phyloP scores from a whole-genome alignment of 225 moss, liverwort and hornwort genomes.

The Lunularia cruciata region DNA sequence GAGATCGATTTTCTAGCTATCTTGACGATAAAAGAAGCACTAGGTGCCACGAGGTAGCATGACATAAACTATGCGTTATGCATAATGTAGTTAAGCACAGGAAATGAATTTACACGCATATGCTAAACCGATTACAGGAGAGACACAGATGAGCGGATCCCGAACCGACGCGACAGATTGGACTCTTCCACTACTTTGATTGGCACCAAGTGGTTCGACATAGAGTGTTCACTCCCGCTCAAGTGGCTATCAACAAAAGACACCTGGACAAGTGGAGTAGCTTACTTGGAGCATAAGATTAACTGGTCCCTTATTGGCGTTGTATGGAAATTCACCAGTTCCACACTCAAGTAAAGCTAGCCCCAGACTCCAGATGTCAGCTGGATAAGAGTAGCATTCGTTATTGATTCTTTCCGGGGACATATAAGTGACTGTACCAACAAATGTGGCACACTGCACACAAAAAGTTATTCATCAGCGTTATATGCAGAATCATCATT shows the following conservation, averaged over 20 bases:
- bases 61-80: too few relatives aligned
- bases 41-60: too few relatives aligned
- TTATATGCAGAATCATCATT: background rate
- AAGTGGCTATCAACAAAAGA: background rate
- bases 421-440: conserved; percentile 99
- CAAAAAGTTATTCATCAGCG: conserved; percentile 26
- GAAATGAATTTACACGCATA: background rate
- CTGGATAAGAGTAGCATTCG: conserved; percentile 94
- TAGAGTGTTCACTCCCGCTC: background rate
- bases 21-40: too few relatives aligned
- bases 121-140: background rate
- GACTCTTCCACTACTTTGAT: background rate
- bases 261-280: background rate
- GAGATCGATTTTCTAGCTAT: too few relatives aligned
- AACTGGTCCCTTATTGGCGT: conserved; percentile 92
- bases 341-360: conserved; percentile 96
- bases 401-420: conserved; percentile 99
- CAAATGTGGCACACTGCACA: conserved; percentile 99
- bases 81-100: background rate
- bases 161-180: too few relatives aligned
- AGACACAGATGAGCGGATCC: too few relatives aligned
- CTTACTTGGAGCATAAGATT: conserved; percentile 97
- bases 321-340: conserved; percentile 97
- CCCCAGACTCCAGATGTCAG: conserved; percentile 98
- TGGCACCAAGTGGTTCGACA: background rate